Percentiles rank a stretch among this genome's conserved stretches.
phyloP scores from a whole-genome alignment of 2,329 filamentous ascomycete genomes.

The Microsporum audouinii region DNA sequence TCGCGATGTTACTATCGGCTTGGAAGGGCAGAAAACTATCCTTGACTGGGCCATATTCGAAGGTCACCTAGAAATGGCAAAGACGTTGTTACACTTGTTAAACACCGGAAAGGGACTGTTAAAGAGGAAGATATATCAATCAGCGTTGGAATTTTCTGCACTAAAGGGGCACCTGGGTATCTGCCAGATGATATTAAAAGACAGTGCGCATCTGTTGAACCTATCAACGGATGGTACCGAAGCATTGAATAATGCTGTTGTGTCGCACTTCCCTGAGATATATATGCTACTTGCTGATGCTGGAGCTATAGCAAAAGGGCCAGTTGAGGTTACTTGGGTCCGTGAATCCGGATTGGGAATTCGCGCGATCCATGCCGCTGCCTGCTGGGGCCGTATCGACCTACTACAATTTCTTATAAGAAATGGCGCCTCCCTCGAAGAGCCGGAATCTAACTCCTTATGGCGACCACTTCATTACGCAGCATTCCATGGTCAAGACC shows the following conservation, averaged over 20 bases:
- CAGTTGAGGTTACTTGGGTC: no score
- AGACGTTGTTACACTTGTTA: not conserved
- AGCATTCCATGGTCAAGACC: constrained; percentile 4
- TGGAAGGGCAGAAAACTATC: not conserved
- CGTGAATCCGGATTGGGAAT: not conserved
- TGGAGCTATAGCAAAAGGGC: not conserved
- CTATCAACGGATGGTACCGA: not conserved
- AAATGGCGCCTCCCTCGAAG: not conserved
- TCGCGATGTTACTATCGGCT: not conserved
- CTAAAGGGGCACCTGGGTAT: not conserved
- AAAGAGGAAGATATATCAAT: not conserved
- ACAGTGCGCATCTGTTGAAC: not conserved
- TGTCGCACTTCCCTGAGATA: not conserved
- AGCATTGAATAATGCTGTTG: not conserved
- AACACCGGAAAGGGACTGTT: not conserved
- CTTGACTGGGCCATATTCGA: not conserved
- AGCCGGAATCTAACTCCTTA: not conserved
- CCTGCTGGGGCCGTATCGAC: constrained; percentile 1
- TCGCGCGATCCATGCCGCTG: not conserved
- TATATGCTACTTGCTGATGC: not conserved
- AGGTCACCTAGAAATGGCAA: constrained; percentile 3
- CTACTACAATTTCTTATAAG: not conserved
- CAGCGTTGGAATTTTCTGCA: constrained; percentile 1
- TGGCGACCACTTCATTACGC: constrained; percentile 5
- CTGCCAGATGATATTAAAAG: constrained; percentile 1